Conservation (phyloP, 805 yeast species). For the Nakazawaea ishiwadae region DNA sequence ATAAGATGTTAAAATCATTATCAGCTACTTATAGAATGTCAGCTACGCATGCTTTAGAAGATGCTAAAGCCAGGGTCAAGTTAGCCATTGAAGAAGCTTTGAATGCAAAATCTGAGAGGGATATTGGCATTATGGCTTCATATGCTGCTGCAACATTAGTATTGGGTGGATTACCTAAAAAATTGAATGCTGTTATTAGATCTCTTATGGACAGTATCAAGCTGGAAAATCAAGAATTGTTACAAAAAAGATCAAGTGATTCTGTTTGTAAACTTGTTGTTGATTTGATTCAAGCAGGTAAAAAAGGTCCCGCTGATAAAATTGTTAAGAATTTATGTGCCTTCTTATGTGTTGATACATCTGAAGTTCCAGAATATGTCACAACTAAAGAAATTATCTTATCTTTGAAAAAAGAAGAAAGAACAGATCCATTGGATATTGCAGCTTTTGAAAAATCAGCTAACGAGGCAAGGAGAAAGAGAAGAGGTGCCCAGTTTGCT, state of each 20-base stretch:
- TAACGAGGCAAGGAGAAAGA: constrained; percentile 70
- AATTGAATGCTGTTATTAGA: constrained; percentile 83
- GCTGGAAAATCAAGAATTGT: constrained; percentile 55
- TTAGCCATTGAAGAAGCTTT: constrained; percentile 68
- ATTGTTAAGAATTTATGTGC: constrained; percentile 88
- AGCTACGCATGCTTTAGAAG: constrained; percentile 70
- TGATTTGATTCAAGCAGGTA: constrained; percentile 52
- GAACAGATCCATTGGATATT: constrained; percentile 55
- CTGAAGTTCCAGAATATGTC: constrained; percentile 90
- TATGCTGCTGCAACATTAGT: constrained; percentile 72
- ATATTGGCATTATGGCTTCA: constrained; percentile 61
- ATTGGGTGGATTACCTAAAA: constrained; percentile 70
- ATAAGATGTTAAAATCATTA: constrained; percentile 57
- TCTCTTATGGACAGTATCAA: constrained; percentile 91
- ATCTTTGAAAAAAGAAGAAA: constrained; percentile 76
- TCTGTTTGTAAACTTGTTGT: constrained; percentile 62
- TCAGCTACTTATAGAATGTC: constrained; percentile 67
- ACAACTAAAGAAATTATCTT: constrained; percentile 60
- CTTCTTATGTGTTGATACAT: constrained; percentile 89
- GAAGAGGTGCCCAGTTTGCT: constrained; percentile 78
- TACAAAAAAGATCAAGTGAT: constrained; percentile 69
- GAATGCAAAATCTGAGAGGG: constrained; percentile 43
- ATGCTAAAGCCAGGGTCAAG: constrained; percentile 64
- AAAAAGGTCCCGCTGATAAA: constrained; percentile 78
- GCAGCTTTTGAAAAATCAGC: constrained; percentile 59